phyloP scores from a whole-genome alignment of 768 basidiomycete species.

The Cystobasidiopsis lactophilus region DNA sequence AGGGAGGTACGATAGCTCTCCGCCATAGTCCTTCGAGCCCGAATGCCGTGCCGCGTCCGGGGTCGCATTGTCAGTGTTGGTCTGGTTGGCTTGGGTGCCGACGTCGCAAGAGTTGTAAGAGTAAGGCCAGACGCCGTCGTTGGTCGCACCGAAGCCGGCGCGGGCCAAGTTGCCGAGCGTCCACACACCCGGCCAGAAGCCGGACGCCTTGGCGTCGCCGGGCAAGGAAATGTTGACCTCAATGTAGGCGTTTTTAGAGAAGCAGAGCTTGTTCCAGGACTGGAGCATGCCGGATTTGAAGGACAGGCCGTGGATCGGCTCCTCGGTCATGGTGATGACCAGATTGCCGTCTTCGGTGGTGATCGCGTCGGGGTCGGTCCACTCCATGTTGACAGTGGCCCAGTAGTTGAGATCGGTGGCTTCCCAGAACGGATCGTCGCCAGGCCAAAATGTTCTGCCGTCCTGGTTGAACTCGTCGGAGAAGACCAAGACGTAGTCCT shows the following conservation, averaged over 20 bases:
- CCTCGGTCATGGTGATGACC: slow-evolving; percentile 12
- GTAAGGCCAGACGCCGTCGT: slow-evolving; percentile 46
- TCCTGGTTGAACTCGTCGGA: slow-evolving; percentile 60
- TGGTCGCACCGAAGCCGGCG: slow-evolving; percentile 72
- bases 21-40: slow-evolving; percentile 26
- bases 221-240: slow-evolving; percentile 27
- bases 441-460: slow-evolving; percentile 37
- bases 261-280: slow-evolving; percentile 87
- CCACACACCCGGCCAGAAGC: slow-evolving; percentile 82
- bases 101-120: slow-evolving; percentile 65
- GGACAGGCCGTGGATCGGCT: slow-evolving; percentile 55
- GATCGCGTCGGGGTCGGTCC: slow-evolving; percentile 30
- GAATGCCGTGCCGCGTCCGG: slow-evolving; percentile 34
- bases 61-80: slow-evolving; percentile 31
- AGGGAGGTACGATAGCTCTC: slow-evolving; percentile 32
- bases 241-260: slow-evolving; percentile 78
- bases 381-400: not conserved
- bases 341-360: slow-evolving; percentile 53
- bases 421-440: slow-evolving; percentile 43
- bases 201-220: slow-evolving; percentile 29
- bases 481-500: slow-evolving; percentile 57
- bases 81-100: slow-evolving; percentile 70
- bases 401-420: slow-evolving; percentile 39
- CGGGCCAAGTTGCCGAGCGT: slow-evolving; percentile 66
- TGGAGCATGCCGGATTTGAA: slow-evolving; percentile 54